Evolutionary conservation across 305 asterid genomes (phyloP).

Genomic region (Fraxinus dipetala): DNA sequence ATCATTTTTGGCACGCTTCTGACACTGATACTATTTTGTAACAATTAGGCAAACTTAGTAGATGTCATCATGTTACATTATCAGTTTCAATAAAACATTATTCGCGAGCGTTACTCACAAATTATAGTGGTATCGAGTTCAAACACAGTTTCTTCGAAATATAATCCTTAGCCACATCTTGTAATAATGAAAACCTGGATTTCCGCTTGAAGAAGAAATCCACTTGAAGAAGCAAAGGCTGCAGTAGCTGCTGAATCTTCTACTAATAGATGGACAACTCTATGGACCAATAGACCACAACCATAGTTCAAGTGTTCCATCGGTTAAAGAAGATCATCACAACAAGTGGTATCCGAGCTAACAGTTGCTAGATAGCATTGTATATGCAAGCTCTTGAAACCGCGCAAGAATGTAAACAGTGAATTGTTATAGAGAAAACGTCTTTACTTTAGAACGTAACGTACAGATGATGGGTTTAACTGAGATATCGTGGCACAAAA

Average conservation of each 20-base stretch:
- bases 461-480: not conserved
- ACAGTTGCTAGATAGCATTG: not conserved
- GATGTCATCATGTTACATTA: not conserved
- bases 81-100: not conserved
- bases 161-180: not conserved
- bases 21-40: not conserved
- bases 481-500: not conserved
- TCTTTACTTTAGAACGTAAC: not conserved
- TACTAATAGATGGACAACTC: not conserved
- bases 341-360: not conserved
- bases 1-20: not conserved
- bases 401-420: not conserved
- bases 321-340: not conserved
- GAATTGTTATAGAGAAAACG: not conserved
- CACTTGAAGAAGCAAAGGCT: not conserved
- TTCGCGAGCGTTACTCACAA: not conserved
- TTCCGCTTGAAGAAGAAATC: not conserved
- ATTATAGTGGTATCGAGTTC: not conserved
- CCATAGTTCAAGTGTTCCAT: not conserved
- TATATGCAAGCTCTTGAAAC: not conserved
- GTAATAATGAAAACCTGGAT: not conserved
- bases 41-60: not conserved
- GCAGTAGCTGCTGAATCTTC: not conserved
- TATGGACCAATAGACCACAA: not conserved
- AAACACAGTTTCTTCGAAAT: not conserved